A percentile compares a stretch with the other conserved stretches of the same genome.
phyloP scores from a whole-genome alignment of 2,329 filamentous ascomycete species.

The Trichoderma arundinaceum region DNA sequence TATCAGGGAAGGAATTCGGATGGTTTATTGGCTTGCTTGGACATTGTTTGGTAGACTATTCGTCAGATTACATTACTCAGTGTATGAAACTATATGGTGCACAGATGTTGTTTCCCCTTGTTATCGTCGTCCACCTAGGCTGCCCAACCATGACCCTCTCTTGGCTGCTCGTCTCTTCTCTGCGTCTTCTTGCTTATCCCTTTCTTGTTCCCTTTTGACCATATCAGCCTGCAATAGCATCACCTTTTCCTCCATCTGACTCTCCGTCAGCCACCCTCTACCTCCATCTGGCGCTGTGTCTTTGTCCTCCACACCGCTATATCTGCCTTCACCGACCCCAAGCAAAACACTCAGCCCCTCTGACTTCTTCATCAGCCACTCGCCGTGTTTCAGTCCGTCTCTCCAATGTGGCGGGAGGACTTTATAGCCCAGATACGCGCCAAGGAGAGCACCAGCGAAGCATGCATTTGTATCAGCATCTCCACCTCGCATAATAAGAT shows the following conservation, averaged over 20 bases:
- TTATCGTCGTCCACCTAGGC: neutral
- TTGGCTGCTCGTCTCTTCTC: conserved; percentile 35
- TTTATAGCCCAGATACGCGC: conserved; percentile 54
- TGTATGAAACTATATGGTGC: neutral
- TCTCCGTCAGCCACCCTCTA: conserved; percentile 45
- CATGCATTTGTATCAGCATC: conserved; percentile 62
- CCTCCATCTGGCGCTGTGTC: conserved; percentile 52
- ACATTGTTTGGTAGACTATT: neutral
- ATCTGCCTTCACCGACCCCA: conserved; percentile 45
- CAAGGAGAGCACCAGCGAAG: conserved; percentile 57
- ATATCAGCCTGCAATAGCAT: conserved; percentile 44
- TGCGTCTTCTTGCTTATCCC: conserved; percentile 37
- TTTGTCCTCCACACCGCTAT: conserved; percentile 45
- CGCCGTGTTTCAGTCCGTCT: conserved; percentile 51
- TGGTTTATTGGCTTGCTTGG: conserved; percentile 12
- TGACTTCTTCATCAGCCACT: conserved; percentile 54
- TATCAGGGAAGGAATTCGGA: neutral
- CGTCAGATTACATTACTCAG: conserved; percentile 17
- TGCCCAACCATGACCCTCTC: conserved; percentile 17
- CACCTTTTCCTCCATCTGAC: conserved; percentile 46
- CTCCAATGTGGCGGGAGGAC: conserved; percentile 56
- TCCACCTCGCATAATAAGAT: conserved; percentile 57
- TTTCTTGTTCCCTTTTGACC: conserved; percentile 40
- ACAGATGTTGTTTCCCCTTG: neutral
- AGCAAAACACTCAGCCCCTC: conserved; percentile 48